Conservation (phyloP, 116 monocot species). For the Dioscorea cayenensis region DNA sequence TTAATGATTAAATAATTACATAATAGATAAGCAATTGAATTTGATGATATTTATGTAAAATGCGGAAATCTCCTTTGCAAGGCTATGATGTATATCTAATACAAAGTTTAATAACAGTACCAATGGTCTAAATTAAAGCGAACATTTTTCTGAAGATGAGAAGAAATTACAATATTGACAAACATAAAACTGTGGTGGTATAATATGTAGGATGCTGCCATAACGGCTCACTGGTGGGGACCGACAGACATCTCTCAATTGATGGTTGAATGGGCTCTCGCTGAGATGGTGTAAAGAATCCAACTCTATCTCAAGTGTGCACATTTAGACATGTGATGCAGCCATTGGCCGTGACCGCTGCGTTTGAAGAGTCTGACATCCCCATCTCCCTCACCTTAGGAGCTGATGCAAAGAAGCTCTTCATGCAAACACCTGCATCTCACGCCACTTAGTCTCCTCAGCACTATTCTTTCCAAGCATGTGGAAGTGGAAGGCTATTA, state of each 20-base stretch:
- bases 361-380: conserved; percentile 16
- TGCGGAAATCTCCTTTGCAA: too few relatives aligned
- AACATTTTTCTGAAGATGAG: too few relatives aligned
- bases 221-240: neutral
- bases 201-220: neutral
- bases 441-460: conserved; percentile 16
- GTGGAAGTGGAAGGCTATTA: conserved; percentile 15
- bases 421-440: conserved; percentile 6
- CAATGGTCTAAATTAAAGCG: too few relatives aligned
- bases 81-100: too few relatives aligned
- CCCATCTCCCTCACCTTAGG: neutral
- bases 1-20: too few relatives aligned
- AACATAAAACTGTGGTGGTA: too few relatives aligned
- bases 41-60: too few relatives aligned
- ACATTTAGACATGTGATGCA: neutral
- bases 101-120: too few relatives aligned
- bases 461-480: conserved; percentile 9
- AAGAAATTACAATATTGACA: too few relatives aligned
- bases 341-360: conserved; percentile 11
- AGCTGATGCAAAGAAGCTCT: conserved; percentile 15
- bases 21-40: too few relatives aligned
- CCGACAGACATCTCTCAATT: neutral
- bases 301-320: neutral
- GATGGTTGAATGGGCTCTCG: neutral
- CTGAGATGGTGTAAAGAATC: neutral